phyloP scores from a whole-genome alignment of 371 early-diverging fungal species.

The Mucor indicus region DNA sequence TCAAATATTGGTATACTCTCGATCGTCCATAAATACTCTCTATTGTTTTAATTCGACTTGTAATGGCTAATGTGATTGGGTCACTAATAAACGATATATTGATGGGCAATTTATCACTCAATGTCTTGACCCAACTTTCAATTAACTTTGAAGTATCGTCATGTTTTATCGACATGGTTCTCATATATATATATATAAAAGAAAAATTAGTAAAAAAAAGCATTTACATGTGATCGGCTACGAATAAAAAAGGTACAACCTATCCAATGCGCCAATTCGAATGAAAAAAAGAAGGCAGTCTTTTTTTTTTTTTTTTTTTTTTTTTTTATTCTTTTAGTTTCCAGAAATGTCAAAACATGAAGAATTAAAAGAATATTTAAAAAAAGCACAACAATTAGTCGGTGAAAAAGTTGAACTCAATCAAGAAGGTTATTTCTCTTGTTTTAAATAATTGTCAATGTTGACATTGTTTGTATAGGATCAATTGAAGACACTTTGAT shows the following conservation, averaged over 20 bases:
- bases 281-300: too few relatives aligned
- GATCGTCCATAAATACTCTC: constrained; percentile 32
- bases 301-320: constrained; percentile 1
- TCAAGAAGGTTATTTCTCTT: constrained; percentile 15
- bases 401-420: constrained; percentile 21
- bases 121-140: constrained; percentile 3
- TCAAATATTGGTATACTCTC: constrained; percentile 26
- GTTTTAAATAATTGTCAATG: not conserved
- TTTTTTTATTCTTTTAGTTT: too few relatives aligned
- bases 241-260: too few relatives aligned
- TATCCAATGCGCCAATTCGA: too few relatives aligned
- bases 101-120: constrained; percentile 37
- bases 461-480: constrained; percentile 1
- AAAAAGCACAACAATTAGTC: constrained; percentile 11
- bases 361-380: constrained; percentile 9
- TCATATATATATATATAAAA: too few relatives aligned
- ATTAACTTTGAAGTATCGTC: constrained; percentile 5
- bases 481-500: constrained; percentile 17
- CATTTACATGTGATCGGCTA: too few relatives aligned
- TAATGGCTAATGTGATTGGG: constrained; percentile 19
- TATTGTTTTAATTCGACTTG: constrained; percentile 23
- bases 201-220: too few relatives aligned
- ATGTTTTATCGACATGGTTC: constrained; percentile 8
- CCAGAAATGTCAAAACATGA: constrained; percentile 22
- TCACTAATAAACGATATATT: constrained; percentile 30